A percentile compares a stretch with the other conserved stretches of the same genome.
Conservation (phyloP, 495 filamentous ascomycete species). For the Aspergillus cristatus region DNA sequence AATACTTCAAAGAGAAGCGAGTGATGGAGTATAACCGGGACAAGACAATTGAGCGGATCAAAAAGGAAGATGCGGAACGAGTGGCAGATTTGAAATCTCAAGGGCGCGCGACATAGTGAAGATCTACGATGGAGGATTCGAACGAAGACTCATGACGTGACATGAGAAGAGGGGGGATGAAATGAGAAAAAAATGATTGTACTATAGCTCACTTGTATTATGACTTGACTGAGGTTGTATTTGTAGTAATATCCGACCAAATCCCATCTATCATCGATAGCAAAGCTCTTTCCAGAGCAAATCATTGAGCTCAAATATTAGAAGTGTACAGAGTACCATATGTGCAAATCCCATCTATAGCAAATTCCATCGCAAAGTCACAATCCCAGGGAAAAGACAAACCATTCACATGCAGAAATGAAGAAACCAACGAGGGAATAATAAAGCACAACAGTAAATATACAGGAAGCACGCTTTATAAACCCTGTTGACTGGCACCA, state of each 20-base stretch:
- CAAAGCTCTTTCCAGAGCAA: too few relatives aligned
- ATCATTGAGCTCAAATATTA: background rate
- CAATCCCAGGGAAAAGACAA: too few relatives aligned
- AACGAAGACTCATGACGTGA: slow-evolving; percentile 5
- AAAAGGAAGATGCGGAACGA: slow-evolving; percentile 63
- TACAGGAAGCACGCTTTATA: too few relatives aligned
- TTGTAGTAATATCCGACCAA: too few relatives aligned
- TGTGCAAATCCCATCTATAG: too few relatives aligned
- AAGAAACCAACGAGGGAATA: too few relatives aligned
- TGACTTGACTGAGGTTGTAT: too few relatives aligned
- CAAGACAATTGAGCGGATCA: slow-evolving; percentile 65
- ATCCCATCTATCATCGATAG: too few relatives aligned
- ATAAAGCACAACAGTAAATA: background rate
- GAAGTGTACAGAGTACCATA: background rate
- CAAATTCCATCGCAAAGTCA: too few relatives aligned
- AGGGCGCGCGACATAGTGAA: slow-evolving; percentile 26
- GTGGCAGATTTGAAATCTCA: slow-evolving; percentile 45
- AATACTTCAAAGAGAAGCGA: slow-evolving; percentile 93
- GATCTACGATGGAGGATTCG: slow-evolving; percentile 1
- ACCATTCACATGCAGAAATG: background rate
- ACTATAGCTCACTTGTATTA: too few relatives aligned
- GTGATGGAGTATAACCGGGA: slow-evolving; percentile 86
- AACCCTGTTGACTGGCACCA: too few relatives aligned
- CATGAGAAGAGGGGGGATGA: background rate
- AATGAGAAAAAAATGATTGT: background rate